Conservation (phyloP, 2,329 filamentous ascomycete genomes). For the Didymella exigua region DNA sequence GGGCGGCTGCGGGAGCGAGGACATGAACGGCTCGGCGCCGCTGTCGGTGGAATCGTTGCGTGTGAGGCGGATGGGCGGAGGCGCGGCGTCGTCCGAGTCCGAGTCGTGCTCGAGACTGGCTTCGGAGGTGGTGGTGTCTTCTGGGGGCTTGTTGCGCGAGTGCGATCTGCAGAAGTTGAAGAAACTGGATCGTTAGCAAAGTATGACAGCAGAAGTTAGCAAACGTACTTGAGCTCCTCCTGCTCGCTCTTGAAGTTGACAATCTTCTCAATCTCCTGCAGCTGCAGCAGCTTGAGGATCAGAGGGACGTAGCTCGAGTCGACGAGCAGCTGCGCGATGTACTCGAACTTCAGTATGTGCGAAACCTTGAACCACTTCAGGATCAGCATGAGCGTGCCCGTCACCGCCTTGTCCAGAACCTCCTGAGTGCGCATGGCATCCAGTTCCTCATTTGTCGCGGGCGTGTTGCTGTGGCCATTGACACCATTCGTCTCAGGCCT, state of each 20-base stretch:
- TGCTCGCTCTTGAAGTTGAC: conserved; percentile 86
- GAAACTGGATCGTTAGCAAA: conserved; percentile 64
- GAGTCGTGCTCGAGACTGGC: conserved; percentile 34
- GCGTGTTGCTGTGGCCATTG: conserved; percentile 35
- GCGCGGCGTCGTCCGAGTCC: conserved; percentile 71
- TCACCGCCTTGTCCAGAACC: conserved; percentile 88
- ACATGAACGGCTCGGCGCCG: conserved; percentile 31
- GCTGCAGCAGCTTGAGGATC: conserved; percentile 88
- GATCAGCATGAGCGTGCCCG: conserved; percentile 83
- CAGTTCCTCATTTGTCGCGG: conserved; percentile 68
- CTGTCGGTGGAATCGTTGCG: conserved; percentile 44
- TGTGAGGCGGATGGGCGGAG: conserved; percentile 75
- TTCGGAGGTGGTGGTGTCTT: conserved; percentile 28
- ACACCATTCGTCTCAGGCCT: conserved; percentile 41
- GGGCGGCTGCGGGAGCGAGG: conserved; percentile 44
- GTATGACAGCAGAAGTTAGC: background rate
- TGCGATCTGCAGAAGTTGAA: conserved; percentile 85
- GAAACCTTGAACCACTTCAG: conserved; percentile 97
- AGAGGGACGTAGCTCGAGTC: conserved; percentile 95
- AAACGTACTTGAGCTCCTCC: conserved; percentile 73
- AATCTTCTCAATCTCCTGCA: conserved; percentile 90
- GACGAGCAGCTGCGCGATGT: conserved; percentile 87
- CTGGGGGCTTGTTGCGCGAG: conserved; percentile 62
- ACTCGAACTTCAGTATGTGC: conserved; percentile 94
- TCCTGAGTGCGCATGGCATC: conserved; percentile 83